Conservation (phyloP, 2,329 filamentous ascomycete genomes). For the Neocatenulostroma microsporum region DNA sequence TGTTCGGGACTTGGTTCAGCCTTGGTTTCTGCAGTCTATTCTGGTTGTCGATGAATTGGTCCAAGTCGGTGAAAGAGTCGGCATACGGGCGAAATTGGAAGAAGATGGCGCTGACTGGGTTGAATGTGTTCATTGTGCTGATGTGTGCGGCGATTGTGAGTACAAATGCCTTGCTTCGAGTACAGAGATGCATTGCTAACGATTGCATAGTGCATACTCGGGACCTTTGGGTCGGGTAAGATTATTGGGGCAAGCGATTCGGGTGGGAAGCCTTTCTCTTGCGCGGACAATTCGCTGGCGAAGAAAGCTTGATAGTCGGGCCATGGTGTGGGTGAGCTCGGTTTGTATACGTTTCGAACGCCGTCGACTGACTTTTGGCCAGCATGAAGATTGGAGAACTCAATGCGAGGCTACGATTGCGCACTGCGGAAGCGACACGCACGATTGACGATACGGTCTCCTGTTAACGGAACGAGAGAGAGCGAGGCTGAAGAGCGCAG, state of each 20-base stretch:
- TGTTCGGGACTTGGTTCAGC: slow-evolving; percentile 60
- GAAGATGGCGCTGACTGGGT: slow-evolving; percentile 2
- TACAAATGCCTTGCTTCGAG: neutral
- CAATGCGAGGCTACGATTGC: no score
- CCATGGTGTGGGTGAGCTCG: no score
- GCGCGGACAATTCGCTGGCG: no score
- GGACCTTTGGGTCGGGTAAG: slow-evolving; percentile 5
- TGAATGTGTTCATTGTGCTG: slow-evolving; percentile 5
- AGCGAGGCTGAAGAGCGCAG: no score
- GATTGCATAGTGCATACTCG: slow-evolving; percentile 6
- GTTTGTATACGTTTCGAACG: no score
- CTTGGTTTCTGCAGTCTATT: slow-evolving; percentile 16
- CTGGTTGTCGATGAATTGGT: slow-evolving; percentile 12
- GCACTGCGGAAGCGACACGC: no score
- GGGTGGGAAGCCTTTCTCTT: slow-evolving; percentile 5
- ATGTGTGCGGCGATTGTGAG: slow-evolving; percentile 2
- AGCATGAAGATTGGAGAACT: no score
- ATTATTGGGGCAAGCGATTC: neutral
- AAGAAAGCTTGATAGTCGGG: slow-evolving; percentile 7
- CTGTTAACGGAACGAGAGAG: no score
- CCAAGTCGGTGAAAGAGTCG: neutral
- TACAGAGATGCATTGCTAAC: neutral
- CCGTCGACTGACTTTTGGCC: no score
- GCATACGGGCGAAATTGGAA: neutral
- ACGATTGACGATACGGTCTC: no score